Evolutionary conservation across 192 early-diverging fungal species (phyloP).

Genomic region (Podila horticola): DNA sequence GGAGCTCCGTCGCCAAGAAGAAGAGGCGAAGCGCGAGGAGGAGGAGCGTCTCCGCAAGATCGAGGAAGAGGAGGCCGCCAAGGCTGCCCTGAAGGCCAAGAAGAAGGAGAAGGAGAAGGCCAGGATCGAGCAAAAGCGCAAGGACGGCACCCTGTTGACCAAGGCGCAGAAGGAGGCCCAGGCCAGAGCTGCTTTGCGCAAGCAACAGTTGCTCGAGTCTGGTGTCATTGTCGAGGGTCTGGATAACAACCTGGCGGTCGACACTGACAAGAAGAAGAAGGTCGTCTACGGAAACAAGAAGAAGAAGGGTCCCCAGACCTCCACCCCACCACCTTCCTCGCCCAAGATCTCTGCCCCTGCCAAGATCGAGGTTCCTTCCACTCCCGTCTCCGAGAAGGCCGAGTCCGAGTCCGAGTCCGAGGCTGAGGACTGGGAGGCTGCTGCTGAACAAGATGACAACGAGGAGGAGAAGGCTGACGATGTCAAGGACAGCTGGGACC

Average conservation of each 20-base stretch:
- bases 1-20: slow-evolving; percentile 71
- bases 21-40: slow-evolving; percentile 74
- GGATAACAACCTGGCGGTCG: slow-evolving; percentile 50
- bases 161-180: slow-evolving; percentile 92
- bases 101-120: slow-evolving; percentile 90
- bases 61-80: slow-evolving; percentile 81
- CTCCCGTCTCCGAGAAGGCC: slow-evolving; percentile 58
- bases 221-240: slow-evolving; percentile 83
- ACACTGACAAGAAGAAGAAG: slow-evolving; percentile 69
- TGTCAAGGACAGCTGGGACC: slow-evolving; percentile 68
- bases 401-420: slow-evolving; percentile 47
- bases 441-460: slow-evolving; percentile 60
- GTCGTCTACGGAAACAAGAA: slow-evolving; percentile 82
- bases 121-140: slow-evolving; percentile 89
- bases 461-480: slow-evolving; percentile 73
- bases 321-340: slow-evolving; percentile 52
- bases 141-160: slow-evolving; percentile 92
- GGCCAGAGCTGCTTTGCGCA: slow-evolving; percentile 71
- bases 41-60: slow-evolving; percentile 78
- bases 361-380: slow-evolving; percentile 39
- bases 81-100: slow-evolving; percentile 78
- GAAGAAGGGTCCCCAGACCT: slow-evolving; percentile 64
- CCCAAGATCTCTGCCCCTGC: slow-evolving; percentile 47
- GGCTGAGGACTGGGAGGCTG: slow-evolving; percentile 47
- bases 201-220: slow-evolving; percentile 81